A percentile compares a stretch with the other conserved stretches of the same genome.
Evolutionary conservation across 805 yeast genomes (phyloP).

Genomic region (Candida ortonii): DNA sequence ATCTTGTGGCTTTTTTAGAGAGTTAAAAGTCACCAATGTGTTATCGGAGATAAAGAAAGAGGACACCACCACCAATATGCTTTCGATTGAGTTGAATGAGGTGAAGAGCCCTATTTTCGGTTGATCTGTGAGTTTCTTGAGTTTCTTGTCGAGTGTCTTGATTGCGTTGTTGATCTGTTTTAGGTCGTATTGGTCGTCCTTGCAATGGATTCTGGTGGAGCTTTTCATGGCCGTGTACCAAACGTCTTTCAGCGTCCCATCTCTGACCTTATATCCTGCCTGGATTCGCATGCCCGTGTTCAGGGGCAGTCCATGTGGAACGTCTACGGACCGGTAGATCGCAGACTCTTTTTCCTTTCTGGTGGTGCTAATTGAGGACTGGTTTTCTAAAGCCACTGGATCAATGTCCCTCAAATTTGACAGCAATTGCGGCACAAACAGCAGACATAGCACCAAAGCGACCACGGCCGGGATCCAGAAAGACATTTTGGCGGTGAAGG

Average conservation of each 20-base stretch:
- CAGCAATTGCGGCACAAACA: conserved; percentile 18
- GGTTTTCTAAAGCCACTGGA: conserved; percentile 56
- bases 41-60: conserved; percentile 36
- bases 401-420: conserved; percentile 52
- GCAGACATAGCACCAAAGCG: conserved; percentile 5
- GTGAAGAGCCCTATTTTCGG: conserved; percentile 27
- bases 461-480: conserved; percentile 7
- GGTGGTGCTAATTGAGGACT: conserved; percentile 62
- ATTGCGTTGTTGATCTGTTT: conserved; percentile 33
- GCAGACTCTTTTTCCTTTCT: conserved; percentile 72
- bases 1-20: conserved; percentile 38
- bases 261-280: conserved; percentile 60
- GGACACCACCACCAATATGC: conserved; percentile 24
- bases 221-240: conserved; percentile 52
- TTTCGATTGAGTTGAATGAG: conserved; percentile 17
- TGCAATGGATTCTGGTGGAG: conserved; percentile 27
- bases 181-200: conserved; percentile 27
- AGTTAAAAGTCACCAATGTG: conserved; percentile 41
- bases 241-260: conserved; percentile 72
- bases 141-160: too few species aligned
- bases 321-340: conserved; percentile 67
- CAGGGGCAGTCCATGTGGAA: conserved; percentile 69
- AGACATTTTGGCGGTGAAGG: conserved; percentile 3
- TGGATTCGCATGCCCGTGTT: conserved; percentile 68
- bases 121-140: too few species aligned